A percentile compares a stretch with the other conserved stretches of the same genome.
Conservation (phyloP, 257 asterid species). For the Nicotiana noctiflora region DNA sequence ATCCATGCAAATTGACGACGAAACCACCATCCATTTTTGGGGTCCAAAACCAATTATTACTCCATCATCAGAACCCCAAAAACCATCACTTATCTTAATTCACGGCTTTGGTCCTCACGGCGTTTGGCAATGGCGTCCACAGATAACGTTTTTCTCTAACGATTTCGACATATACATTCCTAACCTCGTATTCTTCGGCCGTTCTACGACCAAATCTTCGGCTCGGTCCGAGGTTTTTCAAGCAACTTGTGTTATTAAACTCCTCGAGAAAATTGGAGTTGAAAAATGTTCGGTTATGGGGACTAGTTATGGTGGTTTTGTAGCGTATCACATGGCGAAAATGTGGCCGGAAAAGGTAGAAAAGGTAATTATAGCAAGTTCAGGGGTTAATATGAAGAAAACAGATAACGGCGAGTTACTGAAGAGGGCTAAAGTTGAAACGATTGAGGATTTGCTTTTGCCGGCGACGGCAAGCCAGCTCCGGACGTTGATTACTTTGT, state of each 20-base stretch:
- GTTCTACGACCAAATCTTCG: conserved; percentile 37
- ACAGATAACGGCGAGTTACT: conserved; percentile 40
- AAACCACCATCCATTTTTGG: conserved; percentile 65
- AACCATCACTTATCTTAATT: conserved; percentile 51
- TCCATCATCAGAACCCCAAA: conserved; percentile 15
- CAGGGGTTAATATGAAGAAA: conserved; percentile 51
- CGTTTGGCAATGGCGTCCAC: conserved; percentile 73
- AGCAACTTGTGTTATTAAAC: conserved; percentile 45
- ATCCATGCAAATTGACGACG: conserved; percentile 35
- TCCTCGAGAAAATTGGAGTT: conserved; percentile 45
- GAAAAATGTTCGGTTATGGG: conserved; percentile 48
- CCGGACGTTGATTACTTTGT: conserved; percentile 28
- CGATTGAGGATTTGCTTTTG: conserved; percentile 48
- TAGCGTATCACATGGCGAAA: conserved; percentile 61
- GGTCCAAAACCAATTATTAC: conserved; percentile 33
- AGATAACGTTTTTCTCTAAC: conserved; percentile 39
- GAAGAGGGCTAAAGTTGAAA: conserved; percentile 36
- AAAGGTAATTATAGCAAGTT: conserved; percentile 83
- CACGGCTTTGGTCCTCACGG: conserved; percentile 77
- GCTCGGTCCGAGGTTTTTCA: conserved; percentile 69
- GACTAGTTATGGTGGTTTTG: conserved; percentile 84
- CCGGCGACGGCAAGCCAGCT: conserved; percentile 41
- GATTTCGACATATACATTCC: conserved; percentile 56
- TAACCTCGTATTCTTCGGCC: conserved; percentile 66
- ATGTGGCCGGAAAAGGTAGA: conserved; percentile 73